phyloP scores from a whole-genome alignment of 768 basidiomycete genomes.

The Termitomyces sp. region DNA sequence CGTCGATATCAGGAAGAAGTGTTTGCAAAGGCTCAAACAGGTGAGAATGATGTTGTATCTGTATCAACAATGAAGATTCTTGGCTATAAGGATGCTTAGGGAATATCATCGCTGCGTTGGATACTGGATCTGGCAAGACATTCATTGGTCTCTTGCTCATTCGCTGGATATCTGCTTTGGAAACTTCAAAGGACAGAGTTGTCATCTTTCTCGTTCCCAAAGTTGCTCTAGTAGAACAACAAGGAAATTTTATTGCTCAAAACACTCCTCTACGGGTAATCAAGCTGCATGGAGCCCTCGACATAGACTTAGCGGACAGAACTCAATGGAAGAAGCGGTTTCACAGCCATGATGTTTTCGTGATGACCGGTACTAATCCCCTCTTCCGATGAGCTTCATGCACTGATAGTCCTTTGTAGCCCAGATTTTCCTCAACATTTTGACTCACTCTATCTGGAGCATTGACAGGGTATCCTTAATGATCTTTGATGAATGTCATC shows the following conservation, averaged over 20 bases:
- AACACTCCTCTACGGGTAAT: constrained; percentile 64
- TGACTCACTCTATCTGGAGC: constrained; percentile 79
- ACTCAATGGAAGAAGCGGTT: constrained; percentile 62
- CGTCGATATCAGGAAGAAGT: constrained; percentile 71
- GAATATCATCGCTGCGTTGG: constrained; percentile 71
- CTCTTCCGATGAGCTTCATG: not conserved
- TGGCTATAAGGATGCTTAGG: constrained; percentile 23
- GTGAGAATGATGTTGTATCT: constrained; percentile 17
- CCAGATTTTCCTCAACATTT: constrained; percentile 74
- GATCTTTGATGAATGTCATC: constrained; percentile 81
- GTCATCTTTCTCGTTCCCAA: constrained; percentile 83
- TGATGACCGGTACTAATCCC: constrained; percentile 68
- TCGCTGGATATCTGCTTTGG: constrained; percentile 62
- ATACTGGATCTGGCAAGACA: constrained; percentile 78
- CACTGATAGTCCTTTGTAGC: constrained; percentile 37
- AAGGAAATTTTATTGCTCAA: constrained; percentile 58
- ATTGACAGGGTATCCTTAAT: constrained; percentile 66
- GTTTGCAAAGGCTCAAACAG: constrained; percentile 52
- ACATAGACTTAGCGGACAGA: constrained; percentile 67
- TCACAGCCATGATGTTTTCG: constrained; percentile 63
- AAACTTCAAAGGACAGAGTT: constrained; percentile 47
- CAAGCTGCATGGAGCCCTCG: constrained; percentile 65
- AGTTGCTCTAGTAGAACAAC: constrained; percentile 82
- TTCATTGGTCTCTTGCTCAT: constrained; percentile 72
- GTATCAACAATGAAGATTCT: not conserved